A percentile compares a stretch with the other conserved stretches of the same genome.
These are phyloP conservation scores for Trichophaea hybrida DNA, from an alignment of 2,329 filamentous ascomycete species.

Conservation along the genomic window DNA sequence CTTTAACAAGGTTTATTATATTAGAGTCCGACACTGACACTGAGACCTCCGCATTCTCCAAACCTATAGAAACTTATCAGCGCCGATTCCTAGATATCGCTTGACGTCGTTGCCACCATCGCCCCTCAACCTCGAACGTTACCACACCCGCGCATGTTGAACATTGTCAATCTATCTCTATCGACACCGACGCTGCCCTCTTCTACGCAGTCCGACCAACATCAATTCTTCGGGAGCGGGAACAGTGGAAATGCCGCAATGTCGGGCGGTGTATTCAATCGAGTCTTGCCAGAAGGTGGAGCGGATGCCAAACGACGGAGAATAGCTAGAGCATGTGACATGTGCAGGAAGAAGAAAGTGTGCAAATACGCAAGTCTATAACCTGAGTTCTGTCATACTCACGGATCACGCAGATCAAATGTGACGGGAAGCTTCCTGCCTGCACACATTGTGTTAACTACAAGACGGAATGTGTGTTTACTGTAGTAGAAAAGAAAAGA, in stretches of 20 bases:
- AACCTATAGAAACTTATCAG: too few relatives aligned
- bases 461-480: slow-evolving; percentile 95
- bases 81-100: background rate
- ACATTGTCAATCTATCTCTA: background rate
- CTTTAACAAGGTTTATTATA: too few relatives aligned
- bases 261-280: slow-evolving; percentile 20
- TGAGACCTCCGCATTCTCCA: too few relatives aligned
- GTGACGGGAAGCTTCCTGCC: slow-evolving; percentile 85
- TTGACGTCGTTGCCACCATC: background rate
- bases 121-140: background rate
- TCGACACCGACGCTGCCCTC: slow-evolving; percentile 11
- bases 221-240: slow-evolving; percentile 14
- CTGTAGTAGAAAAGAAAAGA: slow-evolving; percentile 96
- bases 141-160: slow-evolving; percentile 2
- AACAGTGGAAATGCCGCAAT: slow-evolving; percentile 11
- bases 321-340: slow-evolving; percentile 83
- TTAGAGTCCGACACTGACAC: too few relatives aligned
- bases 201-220: slow-evolving; percentile 7
- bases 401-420: slow-evolving; percentile 69
- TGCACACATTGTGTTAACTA: slow-evolving; percentile 96
- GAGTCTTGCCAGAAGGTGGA: slow-evolving; percentile 32
- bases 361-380: slow-evolving; percentile 5
- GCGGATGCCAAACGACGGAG: slow-evolving; percentile 78
- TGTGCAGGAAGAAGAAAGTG: slow-evolving; percentile 68
- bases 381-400: slow-evolving; percentile 6